phyloP scores from a whole-genome alignment of 2,329 filamentous ascomycete species.

The Exophiala bonariae region DNA sequence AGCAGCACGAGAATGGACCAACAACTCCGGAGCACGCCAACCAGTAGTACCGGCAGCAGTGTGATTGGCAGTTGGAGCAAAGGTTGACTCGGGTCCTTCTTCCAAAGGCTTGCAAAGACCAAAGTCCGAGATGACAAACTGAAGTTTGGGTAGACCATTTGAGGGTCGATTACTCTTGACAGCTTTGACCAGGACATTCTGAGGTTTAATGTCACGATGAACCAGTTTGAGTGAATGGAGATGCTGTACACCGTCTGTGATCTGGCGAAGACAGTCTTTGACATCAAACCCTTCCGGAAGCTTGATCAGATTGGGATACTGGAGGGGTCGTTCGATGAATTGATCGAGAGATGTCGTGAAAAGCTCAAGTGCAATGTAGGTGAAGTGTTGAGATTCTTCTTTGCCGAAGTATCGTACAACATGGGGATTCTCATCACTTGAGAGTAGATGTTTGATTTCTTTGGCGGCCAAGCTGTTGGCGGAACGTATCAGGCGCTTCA shows the following conservation, averaged over 20 bases:
- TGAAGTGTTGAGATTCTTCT: conserved; percentile 81
- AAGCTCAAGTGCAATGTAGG: conserved; percentile 93
- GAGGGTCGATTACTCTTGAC: conserved; percentile 26
- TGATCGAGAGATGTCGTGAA: conserved; percentile 93
- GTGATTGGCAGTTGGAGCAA: conserved; percentile 82
- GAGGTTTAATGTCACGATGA: conserved; percentile 93
- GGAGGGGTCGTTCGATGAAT: conserved; percentile 73
- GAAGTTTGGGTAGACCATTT: conserved; percentile 56
- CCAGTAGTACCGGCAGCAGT: conserved; percentile 83
- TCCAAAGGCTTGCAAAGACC: conserved; percentile 90
- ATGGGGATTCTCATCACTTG: conserved; percentile 94
- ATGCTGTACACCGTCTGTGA: conserved; percentile 84
- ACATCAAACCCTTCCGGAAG: conserved; percentile 66
- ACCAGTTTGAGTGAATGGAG: conserved; percentile 91
- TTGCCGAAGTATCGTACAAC: conserved; percentile 97
- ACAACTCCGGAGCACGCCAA: conserved; percentile 92
- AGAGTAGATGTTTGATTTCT: conserved; percentile 84
- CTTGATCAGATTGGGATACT: conserved; percentile 69
- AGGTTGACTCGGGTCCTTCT: conserved; percentile 90
- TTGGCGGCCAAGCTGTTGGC: conserved; percentile 95
- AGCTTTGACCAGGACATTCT: conserved; percentile 85
- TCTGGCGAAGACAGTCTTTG: conserved; percentile 79
- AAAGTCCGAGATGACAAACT: conserved; percentile 96
- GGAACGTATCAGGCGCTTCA: conserved; percentile 94
- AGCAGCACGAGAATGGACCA: conserved; percentile 58